Percentiles rank a stretch among this genome's conserved stretches.
Conservation (phyloP, 2,329 filamentous ascomycete genomes). For the Fusarium circinatum region DNA sequence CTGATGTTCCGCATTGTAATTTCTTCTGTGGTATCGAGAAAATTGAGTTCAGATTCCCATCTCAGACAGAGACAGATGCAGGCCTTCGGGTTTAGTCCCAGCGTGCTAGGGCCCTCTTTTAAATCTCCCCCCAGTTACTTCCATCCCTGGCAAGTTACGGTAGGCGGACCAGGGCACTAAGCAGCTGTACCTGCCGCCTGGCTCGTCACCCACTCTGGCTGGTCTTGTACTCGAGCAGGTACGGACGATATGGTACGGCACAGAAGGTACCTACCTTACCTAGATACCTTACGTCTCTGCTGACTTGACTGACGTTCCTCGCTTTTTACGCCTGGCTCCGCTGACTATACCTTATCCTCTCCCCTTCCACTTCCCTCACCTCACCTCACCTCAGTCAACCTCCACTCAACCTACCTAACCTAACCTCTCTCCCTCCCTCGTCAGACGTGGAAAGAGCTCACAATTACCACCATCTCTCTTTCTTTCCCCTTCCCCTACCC, state of each 20-base stretch:
- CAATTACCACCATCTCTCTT: conserved; percentile 43
- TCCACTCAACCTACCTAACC: conserved; percentile 18
- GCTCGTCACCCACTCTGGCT: conserved; percentile 10
- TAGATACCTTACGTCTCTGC: conserved; percentile 17
- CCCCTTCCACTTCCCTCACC: conserved; percentile 19
- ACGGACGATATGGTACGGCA: not conserved
- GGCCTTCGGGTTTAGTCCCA: conserved; percentile 6
- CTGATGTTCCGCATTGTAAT: not conserved
- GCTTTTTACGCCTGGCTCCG: conserved; percentile 19
- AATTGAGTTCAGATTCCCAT: conserved; percentile 15
- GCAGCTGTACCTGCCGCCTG: conserved; percentile 18
- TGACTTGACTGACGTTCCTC: conserved; percentile 34
- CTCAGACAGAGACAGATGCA: conserved; percentile 1
- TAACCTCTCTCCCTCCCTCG: conserved; percentile 35
- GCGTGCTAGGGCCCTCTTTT: conserved; percentile 26
- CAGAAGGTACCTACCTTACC: not conserved
- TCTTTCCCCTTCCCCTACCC: conserved; percentile 29
- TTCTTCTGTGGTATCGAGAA: conserved; percentile 7
- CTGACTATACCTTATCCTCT: conserved; percentile 17
- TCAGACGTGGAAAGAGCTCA: conserved; percentile 47
- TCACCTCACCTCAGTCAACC: conserved; percentile 24
- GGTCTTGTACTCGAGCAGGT: conserved; percentile 14
- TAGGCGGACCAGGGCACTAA: conserved; percentile 14
- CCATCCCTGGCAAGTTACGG: conserved; percentile 13
- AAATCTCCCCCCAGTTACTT: conserved; percentile 17